Evolutionary conservation across 2,329 filamentous ascomycete species (phyloP).

Genomic region (Trichoderma polysporum): DNA sequence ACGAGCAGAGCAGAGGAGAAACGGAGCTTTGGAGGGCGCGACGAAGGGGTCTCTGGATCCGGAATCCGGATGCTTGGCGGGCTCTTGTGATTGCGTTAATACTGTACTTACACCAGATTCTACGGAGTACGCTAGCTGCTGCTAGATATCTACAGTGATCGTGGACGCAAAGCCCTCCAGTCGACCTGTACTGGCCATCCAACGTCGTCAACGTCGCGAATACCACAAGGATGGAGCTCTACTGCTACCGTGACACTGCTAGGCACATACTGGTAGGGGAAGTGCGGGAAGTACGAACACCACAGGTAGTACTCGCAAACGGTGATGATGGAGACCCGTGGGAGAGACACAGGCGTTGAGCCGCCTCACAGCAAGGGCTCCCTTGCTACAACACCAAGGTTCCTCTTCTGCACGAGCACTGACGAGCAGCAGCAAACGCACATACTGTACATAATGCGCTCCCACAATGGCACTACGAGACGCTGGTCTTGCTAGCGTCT

Average conservation of each 20-base stretch:
- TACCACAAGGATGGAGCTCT: not conserved
- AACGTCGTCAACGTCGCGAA: not conserved
- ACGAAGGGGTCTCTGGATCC: slow-evolving; percentile 3
- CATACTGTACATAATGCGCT: slow-evolving; percentile 6
- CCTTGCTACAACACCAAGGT: not conserved
- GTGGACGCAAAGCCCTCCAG: not conserved
- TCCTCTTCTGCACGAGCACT: slow-evolving; percentile 16
- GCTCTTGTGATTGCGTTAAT: not conserved
- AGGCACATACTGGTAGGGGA: not conserved
- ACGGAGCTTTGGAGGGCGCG: slow-evolving; percentile 1
- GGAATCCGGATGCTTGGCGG: slow-evolving; percentile 12
- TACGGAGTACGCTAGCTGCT: not conserved
- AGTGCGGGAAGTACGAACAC: too few species aligned
- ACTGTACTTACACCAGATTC: not conserved
- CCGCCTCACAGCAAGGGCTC: not conserved
- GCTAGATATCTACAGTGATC: not conserved
- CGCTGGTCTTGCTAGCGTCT: slow-evolving; percentile 15
- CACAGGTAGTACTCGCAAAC: not conserved
- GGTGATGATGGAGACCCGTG: not conserved
- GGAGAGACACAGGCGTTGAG: not conserved
- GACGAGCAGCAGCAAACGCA: slow-evolving; percentile 15
- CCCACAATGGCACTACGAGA: slow-evolving; percentile 10
- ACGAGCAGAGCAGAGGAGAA: not conserved
- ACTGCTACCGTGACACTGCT: not conserved
- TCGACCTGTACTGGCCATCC: not conserved